These are phyloP conservation scores for Aspergillus affinis DNA, from an alignment of 495 filamentous ascomycete genomes.

Conservation along the genomic window DNA sequence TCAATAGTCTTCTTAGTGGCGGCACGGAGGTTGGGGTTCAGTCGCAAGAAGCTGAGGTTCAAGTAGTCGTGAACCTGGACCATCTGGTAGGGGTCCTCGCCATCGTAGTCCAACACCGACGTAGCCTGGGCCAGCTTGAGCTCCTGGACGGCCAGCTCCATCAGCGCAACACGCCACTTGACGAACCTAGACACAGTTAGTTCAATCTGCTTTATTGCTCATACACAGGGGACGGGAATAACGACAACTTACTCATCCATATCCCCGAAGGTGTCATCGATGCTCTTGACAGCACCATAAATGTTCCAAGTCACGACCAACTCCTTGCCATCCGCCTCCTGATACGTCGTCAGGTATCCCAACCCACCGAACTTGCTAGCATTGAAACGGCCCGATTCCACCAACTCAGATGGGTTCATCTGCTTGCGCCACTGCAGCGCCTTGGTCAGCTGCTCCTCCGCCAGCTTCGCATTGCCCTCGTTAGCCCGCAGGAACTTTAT, in stretches of 20 bases:
- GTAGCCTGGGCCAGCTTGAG: slow-evolving; percentile 66
- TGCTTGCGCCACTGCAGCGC: slow-evolving; percentile 79
- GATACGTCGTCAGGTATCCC: slow-evolving; percentile 53
- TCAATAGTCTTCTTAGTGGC: slow-evolving; percentile 77
- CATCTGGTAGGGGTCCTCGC: slow-evolving; percentile 79
- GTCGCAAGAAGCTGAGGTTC: slow-evolving; percentile 74
- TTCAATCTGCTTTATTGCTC: not conserved
- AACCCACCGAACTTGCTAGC: slow-evolving; percentile 49
- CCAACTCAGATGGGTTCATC: slow-evolving; percentile 48
- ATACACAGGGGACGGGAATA: not conserved
- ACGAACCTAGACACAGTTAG: slow-evolving; percentile 59
- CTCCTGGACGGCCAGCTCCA: slow-evolving; percentile 75
- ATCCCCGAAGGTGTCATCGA: slow-evolving; percentile 71
- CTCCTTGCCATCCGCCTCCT: slow-evolving; percentile 42
- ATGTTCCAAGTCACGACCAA: slow-evolving; percentile 75
- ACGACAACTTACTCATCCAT: slow-evolving; percentile 63
- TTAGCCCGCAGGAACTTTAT: slow-evolving; percentile 94
- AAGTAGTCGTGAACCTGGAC: slow-evolving; percentile 90
- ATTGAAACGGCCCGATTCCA: slow-evolving; percentile 50
- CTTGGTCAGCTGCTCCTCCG: slow-evolving; percentile 71
- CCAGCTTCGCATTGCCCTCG: slow-evolving; percentile 66
- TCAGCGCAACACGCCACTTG: slow-evolving; percentile 80
- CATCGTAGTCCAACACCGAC: slow-evolving; percentile 68
- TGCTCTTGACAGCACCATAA: slow-evolving; percentile 75
- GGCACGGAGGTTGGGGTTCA: slow-evolving; percentile 64